phyloP scores from a whole-genome alignment of 345 rosid species.

The Salix dunnii region DNA sequence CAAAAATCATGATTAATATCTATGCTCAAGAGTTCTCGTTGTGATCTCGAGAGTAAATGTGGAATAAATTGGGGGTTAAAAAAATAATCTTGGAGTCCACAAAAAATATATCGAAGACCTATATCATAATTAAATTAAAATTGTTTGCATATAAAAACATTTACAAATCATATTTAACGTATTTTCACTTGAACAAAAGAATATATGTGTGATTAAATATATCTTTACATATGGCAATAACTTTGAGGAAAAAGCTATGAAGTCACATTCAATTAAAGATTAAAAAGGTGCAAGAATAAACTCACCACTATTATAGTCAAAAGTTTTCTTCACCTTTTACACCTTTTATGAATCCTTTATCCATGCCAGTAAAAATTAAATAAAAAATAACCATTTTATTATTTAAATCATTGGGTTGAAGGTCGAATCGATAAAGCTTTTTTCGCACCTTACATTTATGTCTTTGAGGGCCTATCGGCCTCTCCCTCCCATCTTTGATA shows the following conservation, averaged over 20 bases:
- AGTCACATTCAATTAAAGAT: background rate
- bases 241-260: background rate
- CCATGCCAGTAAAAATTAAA: background rate
- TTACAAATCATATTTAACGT: background rate
- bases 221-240: background rate
- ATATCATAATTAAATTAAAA: background rate
- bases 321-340: conserved; percentile 32
- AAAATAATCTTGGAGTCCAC: background rate
- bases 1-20: too few relatives aligned
- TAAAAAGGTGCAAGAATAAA: background rate
- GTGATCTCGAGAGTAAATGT: too few relatives aligned
- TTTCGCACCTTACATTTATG: conserved; percentile 29
- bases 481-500: conserved; percentile 6
- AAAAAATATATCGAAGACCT: background rate
- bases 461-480: conserved; percentile 13
- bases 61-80: too few relatives aligned
- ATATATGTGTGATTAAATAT: background rate
- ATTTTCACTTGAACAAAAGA: background rate
- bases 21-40: too few relatives aligned
- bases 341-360: conserved; percentile 26
- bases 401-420: conserved; percentile 27
- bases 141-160: background rate
- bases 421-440: conserved; percentile 37
- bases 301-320: conserved; percentile 37
- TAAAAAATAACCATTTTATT: background rate